Evolutionary conservation across 2,329 filamentous ascomycete species (phyloP).

Genomic region (Trichoderma atrobrunneum): DNA sequence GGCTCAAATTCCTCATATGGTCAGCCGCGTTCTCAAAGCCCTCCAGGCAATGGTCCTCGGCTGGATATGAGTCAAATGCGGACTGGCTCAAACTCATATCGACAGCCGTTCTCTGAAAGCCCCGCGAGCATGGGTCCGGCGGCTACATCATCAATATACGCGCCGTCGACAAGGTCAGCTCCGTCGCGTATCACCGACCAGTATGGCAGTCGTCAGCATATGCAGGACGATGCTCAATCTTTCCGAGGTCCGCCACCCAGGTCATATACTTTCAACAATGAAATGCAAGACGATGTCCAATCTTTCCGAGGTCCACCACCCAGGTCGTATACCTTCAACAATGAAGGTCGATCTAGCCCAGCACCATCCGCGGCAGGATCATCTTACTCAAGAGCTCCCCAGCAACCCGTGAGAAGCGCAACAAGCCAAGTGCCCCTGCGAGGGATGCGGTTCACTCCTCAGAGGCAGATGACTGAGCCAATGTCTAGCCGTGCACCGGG

Average conservation of each 20-base stretch:
- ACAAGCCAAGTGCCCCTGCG: constrained; percentile 34
- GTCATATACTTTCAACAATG: constrained; percentile 3
- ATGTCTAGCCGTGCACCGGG: constrained; percentile 31
- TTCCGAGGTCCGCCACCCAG: neutral
- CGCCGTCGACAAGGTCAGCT: constrained; percentile 34
- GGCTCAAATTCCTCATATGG: constrained; percentile 21
- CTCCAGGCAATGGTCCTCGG: constrained; percentile 27
- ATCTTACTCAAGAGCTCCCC: constrained; percentile 23
- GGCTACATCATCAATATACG: constrained; percentile 30
- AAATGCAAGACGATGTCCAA: constrained; percentile 19
- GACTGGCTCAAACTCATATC: constrained; percentile 23
- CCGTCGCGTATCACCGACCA: constrained; percentile 32
- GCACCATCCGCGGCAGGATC: constrained; percentile 24
- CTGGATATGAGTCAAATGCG: constrained; percentile 22
- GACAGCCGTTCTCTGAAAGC: constrained; percentile 29
- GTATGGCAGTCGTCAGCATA: constrained; percentile 22
- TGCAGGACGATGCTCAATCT: constrained; percentile 9
- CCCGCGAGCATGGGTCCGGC: constrained; percentile 30
- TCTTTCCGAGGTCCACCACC: constrained; percentile 4
- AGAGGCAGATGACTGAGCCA: constrained; percentile 47
- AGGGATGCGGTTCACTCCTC: constrained; percentile 34
- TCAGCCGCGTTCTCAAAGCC: constrained; percentile 30
- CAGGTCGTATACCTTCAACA: constrained; percentile 2
- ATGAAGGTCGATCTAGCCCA: constrained; percentile 10
- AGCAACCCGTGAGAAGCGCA: constrained; percentile 36